Conservation (phyloP, 768 basidiomycete species). For the Boletus rufocinnamomeus region DNA sequence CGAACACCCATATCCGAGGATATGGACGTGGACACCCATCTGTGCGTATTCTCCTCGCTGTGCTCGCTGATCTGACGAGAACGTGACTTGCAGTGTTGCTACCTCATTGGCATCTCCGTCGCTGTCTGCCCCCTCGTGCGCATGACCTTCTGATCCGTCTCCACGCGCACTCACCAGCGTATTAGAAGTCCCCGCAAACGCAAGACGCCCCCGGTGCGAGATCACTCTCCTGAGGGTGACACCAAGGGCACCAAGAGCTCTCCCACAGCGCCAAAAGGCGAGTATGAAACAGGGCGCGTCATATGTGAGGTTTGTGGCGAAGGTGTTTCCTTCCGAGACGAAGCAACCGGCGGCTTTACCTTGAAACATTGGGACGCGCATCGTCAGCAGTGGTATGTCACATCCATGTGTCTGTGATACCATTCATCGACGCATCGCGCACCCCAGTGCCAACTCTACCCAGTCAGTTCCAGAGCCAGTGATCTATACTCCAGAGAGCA, state of each 20-base stretch:
- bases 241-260: slow-evolving; percentile 10
- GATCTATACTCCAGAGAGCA: slow-evolving; percentile 45
- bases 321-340: slow-evolving; percentile 67
- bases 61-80: slow-evolving; percentile 19
- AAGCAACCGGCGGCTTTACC: slow-evolving; percentile 61
- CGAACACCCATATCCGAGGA: slow-evolving; percentile 13
- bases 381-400: slow-evolving; percentile 55
- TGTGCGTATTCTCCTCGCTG: slow-evolving; percentile 18
- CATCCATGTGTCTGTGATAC: slow-evolving; percentile 5
- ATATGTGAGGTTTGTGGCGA: slow-evolving; percentile 65
- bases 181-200: slow-evolving; percentile 42
- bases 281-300: slow-evolving; percentile 68
- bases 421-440: slow-evolving; percentile 10
- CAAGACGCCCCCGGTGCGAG: slow-evolving; percentile 36
- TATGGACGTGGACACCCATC: slow-evolving; percentile 23
- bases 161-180: slow-evolving; percentile 13
- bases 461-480: slow-evolving; percentile 39
- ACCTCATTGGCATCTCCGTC: slow-evolving; percentile 18
- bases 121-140: slow-evolving; percentile 23
- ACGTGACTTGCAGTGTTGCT: slow-evolving; percentile 15
- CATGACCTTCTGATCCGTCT: slow-evolving; percentile 20
- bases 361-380: slow-evolving; percentile 72
- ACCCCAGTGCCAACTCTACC: slow-evolving; percentile 33
- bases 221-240: slow-evolving; percentile 20
- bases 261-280: slow-evolving; percentile 38